Evolutionary conservation across 2,329 filamentous ascomycete genomes (phyloP), one percentile per base, ranked within the genome.

Genomic region (Ascochyta lentis): DNA sequence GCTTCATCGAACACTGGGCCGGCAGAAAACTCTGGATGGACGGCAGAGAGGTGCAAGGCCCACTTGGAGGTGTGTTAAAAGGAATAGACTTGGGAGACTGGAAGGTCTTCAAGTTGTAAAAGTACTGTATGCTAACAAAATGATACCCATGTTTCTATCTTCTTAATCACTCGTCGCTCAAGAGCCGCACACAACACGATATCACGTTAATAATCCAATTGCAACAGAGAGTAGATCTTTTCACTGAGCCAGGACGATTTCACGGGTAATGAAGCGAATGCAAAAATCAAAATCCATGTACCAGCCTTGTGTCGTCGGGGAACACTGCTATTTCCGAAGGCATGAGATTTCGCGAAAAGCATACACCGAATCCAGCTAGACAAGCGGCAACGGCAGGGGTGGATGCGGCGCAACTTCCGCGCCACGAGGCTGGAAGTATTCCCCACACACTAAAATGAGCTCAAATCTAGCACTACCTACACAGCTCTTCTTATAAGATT

Each of bases 1-100:
- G 95, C 0, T 98, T 98, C 76, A 83, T 98, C 35, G 83, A 85
- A 39, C 84, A 89, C 61, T 91, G 90, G 77, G 91, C 92, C 2
- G 94, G 95, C 1, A 80, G 87, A 9, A 96, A 96, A 77, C 77
- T 85, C 3, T 96, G 91, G 90, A 79, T 82, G 10, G 83, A 83
- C 26, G 91, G 92, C 0, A 79, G 80, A 54, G 89, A 96, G 76
- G 80, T 84, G 10, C 92, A 96, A 68, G 93, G 93, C 0, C 81
- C 84, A 0, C 77, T 96, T 0, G 83, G 84, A 6, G 93, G 93
- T 0, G 72, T 92, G 2, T 75, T 93, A 19, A 84, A 82, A 2
- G 77, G 80, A 41, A 76, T 96, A 70, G 78, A 85, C 64, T 76
- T 82, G 45, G 80, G 79, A 48, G 83, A 76, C 24, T 87, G 84